A percentile compares a stretch with the other conserved stretches of the same genome.
Evolutionary conservation across 805 yeast species (phyloP).

Genomic region (Candida krabiensis): DNA sequence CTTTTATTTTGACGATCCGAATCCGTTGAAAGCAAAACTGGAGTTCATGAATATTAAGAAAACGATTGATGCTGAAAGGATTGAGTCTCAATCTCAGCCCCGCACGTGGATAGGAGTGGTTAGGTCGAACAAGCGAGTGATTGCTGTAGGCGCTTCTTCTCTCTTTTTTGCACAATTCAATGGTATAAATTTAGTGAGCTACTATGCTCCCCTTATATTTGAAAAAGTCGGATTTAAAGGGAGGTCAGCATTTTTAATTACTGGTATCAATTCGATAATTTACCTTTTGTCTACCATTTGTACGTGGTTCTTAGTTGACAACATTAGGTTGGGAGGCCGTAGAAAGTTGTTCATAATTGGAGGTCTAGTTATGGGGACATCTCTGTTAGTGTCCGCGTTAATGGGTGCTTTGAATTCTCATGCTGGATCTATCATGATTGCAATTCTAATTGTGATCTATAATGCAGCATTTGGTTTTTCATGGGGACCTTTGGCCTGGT

Average conservation of each 20-base stretch:
- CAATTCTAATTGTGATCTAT: slow-evolving; percentile 68
- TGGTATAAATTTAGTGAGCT: slow-evolving; percentile 86
- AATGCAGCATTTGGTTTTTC: slow-evolving; percentile 84
- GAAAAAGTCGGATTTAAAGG: slow-evolving; percentile 92
- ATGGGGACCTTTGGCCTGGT: slow-evolving; percentile 93
- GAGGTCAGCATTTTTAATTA: slow-evolving; percentile 78
- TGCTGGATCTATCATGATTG: slow-evolving; percentile 69
- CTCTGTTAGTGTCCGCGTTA: slow-evolving; percentile 63
- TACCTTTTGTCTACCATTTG: slow-evolving; percentile 70
- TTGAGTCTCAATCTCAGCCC: slow-evolving; percentile 21
- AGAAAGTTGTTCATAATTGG: slow-evolving; percentile 76
- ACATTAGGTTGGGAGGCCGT: slow-evolving; percentile 63
- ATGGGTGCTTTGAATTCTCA: slow-evolving; percentile 50
- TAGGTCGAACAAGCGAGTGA: slow-evolving; percentile 41
- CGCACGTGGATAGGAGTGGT: slow-evolving; percentile 25
- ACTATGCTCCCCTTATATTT: slow-evolving; percentile 88
- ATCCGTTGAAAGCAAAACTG: slow-evolving; percentile 28
- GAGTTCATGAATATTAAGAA: slow-evolving; percentile 51
- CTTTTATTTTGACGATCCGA: slow-evolving; percentile 30
- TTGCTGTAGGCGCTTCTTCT: slow-evolving; percentile 79
- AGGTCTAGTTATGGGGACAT: slow-evolving; percentile 68
- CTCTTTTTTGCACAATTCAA: slow-evolving; percentile 87
- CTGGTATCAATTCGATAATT: slow-evolving; percentile 69
- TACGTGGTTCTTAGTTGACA: slow-evolving; percentile 85
- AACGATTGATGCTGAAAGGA: slow-evolving; percentile 20